Evolutionary conservation across 2,329 filamentous ascomycete species (phyloP).

Genomic region (Apiospora hydei): DNA sequence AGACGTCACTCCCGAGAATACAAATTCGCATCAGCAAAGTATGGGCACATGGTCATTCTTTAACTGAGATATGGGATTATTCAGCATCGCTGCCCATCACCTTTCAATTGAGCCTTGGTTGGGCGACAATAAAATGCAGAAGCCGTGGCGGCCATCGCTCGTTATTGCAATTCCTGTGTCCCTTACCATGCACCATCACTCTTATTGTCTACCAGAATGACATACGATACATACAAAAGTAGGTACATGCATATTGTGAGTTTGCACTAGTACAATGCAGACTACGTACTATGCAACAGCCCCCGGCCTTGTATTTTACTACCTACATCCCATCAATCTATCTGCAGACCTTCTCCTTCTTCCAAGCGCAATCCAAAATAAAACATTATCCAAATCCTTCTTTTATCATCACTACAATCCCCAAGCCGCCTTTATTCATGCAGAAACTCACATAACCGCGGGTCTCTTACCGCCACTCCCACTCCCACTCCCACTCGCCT

Average conservation of each 20-base stretch:
- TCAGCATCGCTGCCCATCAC: too few relatives aligned
- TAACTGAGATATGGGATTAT: too few relatives aligned
- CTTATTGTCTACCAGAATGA: not conserved
- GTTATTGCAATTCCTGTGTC: not conserved
- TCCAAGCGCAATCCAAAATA: not conserved
- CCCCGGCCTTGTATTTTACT: not conserved
- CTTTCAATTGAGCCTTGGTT: too few relatives aligned
- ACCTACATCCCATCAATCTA: constrained; percentile 15
- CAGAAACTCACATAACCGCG: not conserved
- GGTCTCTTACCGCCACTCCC: not conserved
- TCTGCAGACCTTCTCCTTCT: not conserved
- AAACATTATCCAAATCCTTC: not conserved
- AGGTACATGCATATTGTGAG: not conserved
- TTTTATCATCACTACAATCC: not conserved
- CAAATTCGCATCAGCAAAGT: not conserved
- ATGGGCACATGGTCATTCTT: too few relatives aligned
- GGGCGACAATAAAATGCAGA: too few relatives aligned
- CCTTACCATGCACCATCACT: not conserved
- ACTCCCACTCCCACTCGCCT: not conserved
- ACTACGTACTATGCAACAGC: not conserved
- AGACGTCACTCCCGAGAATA: not conserved
- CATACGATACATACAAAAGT: not conserved
- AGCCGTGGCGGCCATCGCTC: too few relatives aligned
- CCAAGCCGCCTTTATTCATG: not conserved
- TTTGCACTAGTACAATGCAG: not conserved